Evolutionary conservation across 306 rosid species (phyloP), one percentile per base, ranked within the genome.

Genomic region (Sindora glabra): DNA sequence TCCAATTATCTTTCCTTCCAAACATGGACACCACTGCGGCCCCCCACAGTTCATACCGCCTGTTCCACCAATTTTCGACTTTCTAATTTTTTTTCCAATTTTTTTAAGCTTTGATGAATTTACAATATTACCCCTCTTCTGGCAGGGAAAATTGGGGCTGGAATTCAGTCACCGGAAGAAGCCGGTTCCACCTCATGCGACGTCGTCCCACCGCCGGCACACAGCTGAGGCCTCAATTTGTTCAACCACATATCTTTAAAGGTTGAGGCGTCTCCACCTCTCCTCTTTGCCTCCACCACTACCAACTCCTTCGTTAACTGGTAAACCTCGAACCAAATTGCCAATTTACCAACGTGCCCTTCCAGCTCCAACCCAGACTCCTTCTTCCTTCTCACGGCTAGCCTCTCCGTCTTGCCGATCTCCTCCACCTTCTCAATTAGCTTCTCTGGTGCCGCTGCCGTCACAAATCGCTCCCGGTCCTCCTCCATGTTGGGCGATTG

Each of bases 201-300:
- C 63, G 68, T 18, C 24, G 77, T 21, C 12, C 67, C 49, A 19
- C 39, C 33, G 9, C 41, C 17, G 0, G 65, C 65, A 1, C 62
- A 69, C 3, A 86, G 70, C 3, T 56, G 49, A 6, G 71, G 59
- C 47, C 73, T 69, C 37, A 87, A 56, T 67, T 79, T 78, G 48
- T 70, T 73, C 16, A 32, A 75, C 96, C 89, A 87, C 22, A 47
- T 14, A 9, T 71, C 70, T 50, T 41, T 56, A 10, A 33, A 79
- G 11, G 41, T 70, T 9, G 6, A 55, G 2, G 45, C 56, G 1
- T 82, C 81, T 2, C 78, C 68, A 0, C 71, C 74, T 5, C 64
- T 79, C 12, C 79, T 80, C 23, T 53, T 77, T 2, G 62, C 86
- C 70, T 84, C 96, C 36, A 84, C 89, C 60, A 88, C 72, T 5